Evolutionary conservation across 371 early-diverging fungal species (phyloP), one percentile per base, ranked within the genome.

Genomic region (Mucor saturninus): DNA sequence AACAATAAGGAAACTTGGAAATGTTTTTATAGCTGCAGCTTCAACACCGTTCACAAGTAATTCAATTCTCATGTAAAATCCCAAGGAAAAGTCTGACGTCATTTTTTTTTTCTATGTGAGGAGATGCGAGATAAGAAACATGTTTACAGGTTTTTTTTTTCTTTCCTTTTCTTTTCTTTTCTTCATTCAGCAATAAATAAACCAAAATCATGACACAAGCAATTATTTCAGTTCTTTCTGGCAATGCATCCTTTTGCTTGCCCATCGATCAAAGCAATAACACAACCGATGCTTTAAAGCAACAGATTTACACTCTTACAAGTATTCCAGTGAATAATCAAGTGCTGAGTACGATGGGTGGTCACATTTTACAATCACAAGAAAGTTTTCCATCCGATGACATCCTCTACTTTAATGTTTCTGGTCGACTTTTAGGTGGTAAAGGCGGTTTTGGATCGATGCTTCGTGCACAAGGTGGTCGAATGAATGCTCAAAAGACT

Each of bases 361-460:
- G 87, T 3, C 63, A 70, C 11, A 48, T 69, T 2, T 65, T 86
- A 11, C 11, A 56, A 5, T 73, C 76, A 54, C 66, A 75, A 11
- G 67, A 70, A 6, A 46, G 61, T 5, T 42, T 78, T n/a, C 29
- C 64, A 8, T 53, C 48, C 39, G 38, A 32, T 11, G 46, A 26
- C 3, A 4, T 28, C 3, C 7, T 55, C 37, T 35, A 39, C 29
- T 29, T 64, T 10, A 30, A 56, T 14, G 21, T 69, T 5, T 52
- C 57, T 70, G 62, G 81, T 57, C 68, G 83, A 3, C 59, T 90
- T 21, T 37, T 67, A 2, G 95, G 95, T 35, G 98, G 98, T 39
- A 97, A 98, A 66, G 98, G 98, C 55, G 98, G 98, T 28, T 98
- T 98, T 74, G 98, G 98, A 14, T 91, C 90, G 62, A 93, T 92